A percentile compares a stretch with the other conserved stretches of the same genome.
Evolutionary conservation across 257 asterid genomes (phyloP).

Genomic region (Solanum etuberosum): DNA sequence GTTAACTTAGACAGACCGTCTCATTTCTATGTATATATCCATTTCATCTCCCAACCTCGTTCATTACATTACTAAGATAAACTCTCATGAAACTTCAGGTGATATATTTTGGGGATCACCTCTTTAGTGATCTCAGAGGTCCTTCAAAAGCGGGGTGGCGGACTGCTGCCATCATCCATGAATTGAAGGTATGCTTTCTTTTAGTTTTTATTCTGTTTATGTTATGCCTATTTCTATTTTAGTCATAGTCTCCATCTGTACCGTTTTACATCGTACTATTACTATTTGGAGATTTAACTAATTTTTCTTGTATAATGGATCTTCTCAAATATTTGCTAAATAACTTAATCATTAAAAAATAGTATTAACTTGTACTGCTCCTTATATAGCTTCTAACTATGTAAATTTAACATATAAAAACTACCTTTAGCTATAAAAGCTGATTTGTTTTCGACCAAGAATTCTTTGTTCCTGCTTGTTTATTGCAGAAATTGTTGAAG

Average conservation of each 20-base stretch:
- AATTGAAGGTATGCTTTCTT: slow-evolving; percentile 55
- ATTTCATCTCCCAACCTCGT: background rate
- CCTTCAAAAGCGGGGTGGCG: slow-evolving; percentile 99
- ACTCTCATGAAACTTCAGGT: slow-evolving; percentile 31
- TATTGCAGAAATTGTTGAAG: background rate
- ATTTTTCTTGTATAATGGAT: background rate
- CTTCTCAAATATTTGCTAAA: background rate
- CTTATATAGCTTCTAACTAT: background rate
- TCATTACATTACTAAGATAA: background rate
- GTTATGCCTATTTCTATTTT: background rate
- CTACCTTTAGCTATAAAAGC: background rate
- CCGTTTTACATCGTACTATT: background rate
- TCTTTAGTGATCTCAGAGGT: slow-evolving; percentile 94
- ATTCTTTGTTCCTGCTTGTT: background rate
- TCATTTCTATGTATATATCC: background rate
- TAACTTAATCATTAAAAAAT: background rate
- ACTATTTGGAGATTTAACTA: background rate
- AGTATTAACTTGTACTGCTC: background rate
- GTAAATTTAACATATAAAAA: background rate
- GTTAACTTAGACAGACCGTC: background rate
- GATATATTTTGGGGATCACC: slow-evolving; percentile 97
- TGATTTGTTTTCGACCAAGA: background rate
- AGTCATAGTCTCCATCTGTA: background rate
- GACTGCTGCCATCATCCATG: slow-evolving; percentile 94
- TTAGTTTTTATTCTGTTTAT: background rate